A percentile compares a stretch with the other conserved stretches of the same genome.
phyloP scores from a whole-genome alignment of 306 rosid species.

The Neltuma alba region DNA sequence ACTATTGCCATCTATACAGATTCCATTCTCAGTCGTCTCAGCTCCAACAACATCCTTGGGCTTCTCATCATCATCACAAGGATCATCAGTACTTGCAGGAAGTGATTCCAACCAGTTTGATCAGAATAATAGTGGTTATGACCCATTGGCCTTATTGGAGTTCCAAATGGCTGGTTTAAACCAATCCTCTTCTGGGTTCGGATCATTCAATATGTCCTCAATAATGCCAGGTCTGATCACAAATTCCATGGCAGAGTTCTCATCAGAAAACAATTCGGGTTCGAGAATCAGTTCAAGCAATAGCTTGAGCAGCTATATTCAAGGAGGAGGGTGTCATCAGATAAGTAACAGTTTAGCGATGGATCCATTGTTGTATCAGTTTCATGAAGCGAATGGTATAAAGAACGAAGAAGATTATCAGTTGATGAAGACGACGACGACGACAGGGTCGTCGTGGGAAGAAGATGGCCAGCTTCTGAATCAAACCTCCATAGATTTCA shows the following conservation, averaged over 20 bases:
- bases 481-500: conserved; percentile 67
- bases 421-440: conserved; percentile 26
- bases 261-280: conserved; percentile 65
- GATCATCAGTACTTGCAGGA: conserved; percentile 51
- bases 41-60: conserved; percentile 9
- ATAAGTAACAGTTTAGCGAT: conserved; percentile 35
- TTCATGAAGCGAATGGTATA: conserved; percentile 48
- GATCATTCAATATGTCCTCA: neutral
- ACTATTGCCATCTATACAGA: conserved; percentile 21
- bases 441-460: conserved; percentile 46
- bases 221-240: neutral
- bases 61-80: conserved; percentile 49
- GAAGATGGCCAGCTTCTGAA: conserved; percentile 34
- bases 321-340: conserved; percentile 37
- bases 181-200: neutral
- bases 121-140: conserved; percentile 24
- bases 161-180: conserved; percentile 8
- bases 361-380: conserved; percentile 60
- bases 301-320: conserved; percentile 67
- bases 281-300: conserved; percentile 68
- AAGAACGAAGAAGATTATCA: conserved; percentile 59
- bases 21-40: conserved; percentile 30
- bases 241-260: neutral
- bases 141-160: neutral
- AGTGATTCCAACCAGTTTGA: conserved; percentile 48